These are phyloP conservation scores for Mycena kentingensis DNA, from an alignment of 768 basidiomycete genomes.

Conservation along the genomic window DNA sequence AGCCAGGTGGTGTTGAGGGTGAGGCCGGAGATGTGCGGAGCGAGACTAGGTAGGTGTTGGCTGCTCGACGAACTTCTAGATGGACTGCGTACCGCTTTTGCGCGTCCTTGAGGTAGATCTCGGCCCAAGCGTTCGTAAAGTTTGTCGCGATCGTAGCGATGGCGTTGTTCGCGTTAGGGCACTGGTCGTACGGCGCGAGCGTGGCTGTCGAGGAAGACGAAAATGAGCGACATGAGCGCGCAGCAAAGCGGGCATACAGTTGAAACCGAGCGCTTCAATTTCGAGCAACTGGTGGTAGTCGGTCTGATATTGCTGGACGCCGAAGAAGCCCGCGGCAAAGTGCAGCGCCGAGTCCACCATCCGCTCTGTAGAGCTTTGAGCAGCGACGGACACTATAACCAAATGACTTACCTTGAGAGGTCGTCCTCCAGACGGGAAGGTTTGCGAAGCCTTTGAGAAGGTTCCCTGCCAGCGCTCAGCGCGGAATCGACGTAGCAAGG, in stretches of 20 bases:
- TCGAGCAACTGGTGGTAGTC: neutral
- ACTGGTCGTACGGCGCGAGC: conserved; percentile 66
- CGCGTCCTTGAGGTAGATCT: conserved; percentile 61
- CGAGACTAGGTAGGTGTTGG: conserved; percentile 29
- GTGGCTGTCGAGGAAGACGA: conserved; percentile 35
- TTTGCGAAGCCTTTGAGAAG: conserved; percentile 43
- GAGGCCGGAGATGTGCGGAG: conserved; percentile 50
- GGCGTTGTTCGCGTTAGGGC: conserved; percentile 54
- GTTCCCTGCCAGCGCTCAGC: conserved; percentile 23
- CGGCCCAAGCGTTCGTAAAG: conserved; percentile 53
- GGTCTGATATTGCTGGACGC: neutral
- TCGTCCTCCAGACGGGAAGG: conserved; percentile 64
- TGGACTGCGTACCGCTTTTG: conserved; percentile 37
- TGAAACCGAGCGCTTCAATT: neutral
- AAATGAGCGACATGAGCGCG: too few species aligned
- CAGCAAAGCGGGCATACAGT: too few species aligned
- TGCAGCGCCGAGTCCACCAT: neutral
- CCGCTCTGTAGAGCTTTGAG: too few species aligned
- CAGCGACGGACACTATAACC: too few species aligned
- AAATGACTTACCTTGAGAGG: conserved; percentile 55
- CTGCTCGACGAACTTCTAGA: neutral
- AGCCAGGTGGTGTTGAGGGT: conserved; percentile 53
- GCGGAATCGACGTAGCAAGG: conserved; percentile 18
- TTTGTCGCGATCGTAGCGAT: conserved; percentile 46
- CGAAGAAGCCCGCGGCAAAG: neutral